Percentiles rank a stretch among this genome's conserved stretches.
Evolutionary conservation across 176 grass and related monocot genomes (phyloP).

Genomic region (Thinopyrum elongatum): DNA sequence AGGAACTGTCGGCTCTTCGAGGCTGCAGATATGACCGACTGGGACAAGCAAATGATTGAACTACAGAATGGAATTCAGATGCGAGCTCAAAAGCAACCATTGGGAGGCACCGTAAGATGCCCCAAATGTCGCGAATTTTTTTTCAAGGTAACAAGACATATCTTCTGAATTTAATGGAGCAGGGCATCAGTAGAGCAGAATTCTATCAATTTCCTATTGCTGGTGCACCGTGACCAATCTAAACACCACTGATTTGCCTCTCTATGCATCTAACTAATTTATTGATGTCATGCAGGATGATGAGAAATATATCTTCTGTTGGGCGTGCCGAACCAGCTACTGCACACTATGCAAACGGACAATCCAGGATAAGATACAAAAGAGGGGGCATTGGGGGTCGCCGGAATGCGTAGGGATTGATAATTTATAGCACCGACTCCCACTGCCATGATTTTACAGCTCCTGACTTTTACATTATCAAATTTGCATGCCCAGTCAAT

Average conservation of each 20-base stretch:
- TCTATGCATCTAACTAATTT: neutral
- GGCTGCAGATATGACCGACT: neutral
- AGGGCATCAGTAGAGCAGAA: neutral
- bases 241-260: neutral
- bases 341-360: slow-evolving; percentile 39
- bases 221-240: too few relatives aligned
- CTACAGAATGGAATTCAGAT: neutral
- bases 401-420: slow-evolving; percentile 14
- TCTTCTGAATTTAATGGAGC: neutral
- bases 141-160: slow-evolving; percentile 15
- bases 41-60: neutral
- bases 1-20: slow-evolving; percentile 6
- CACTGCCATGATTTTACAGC: too few relatives aligned
- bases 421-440: neutral
- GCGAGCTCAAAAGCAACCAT: neutral
- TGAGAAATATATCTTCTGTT: slow-evolving; percentile 54
- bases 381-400: slow-evolving; percentile 18
- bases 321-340: slow-evolving; percentile 42
- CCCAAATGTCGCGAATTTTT: slow-evolving; percentile 16
- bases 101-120: neutral
- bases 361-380: neutral
- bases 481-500: too few relatives aligned
- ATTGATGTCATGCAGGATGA: slow-evolving; percentile 2
- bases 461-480: too few relatives aligned
- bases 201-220: neutral